Conservation (phyloP, 768 basidiomycete genomes). For the Leccinum rimulosum region DNA sequence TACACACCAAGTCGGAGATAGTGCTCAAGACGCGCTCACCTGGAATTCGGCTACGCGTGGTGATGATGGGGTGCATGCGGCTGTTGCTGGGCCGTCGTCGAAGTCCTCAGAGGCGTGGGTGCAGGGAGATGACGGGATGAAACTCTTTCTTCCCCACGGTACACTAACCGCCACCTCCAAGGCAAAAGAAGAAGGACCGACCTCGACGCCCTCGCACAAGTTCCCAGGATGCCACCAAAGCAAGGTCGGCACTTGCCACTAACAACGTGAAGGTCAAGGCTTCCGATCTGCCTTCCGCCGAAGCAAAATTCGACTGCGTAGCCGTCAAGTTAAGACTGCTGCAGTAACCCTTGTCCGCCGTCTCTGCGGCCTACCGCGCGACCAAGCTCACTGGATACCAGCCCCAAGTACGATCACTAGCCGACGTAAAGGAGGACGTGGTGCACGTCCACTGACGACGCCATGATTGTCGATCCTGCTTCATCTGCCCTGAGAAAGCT, state of each 20-base stretch:
- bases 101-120: no score
- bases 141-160: no score
- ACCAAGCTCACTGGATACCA: constrained; percentile 27
- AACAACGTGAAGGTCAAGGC: constrained; percentile 54
- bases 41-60: no score
- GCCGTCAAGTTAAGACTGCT: constrained; percentile 50
- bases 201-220: constrained; percentile 74
- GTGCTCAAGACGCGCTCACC: no score
- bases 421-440: constrained; percentile 29
- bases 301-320: constrained; percentile 61
- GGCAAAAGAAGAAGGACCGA: constrained; percentile 44
- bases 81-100: no score
- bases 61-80: no score
- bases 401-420: constrained; percentile 23
- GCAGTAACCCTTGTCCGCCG: constrained; percentile 51
- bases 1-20: no score
- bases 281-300: constrained; percentile 37
- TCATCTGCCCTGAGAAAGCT: no score
- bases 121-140: no score
- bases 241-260: constrained; percentile 36
- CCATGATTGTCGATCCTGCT: no score
- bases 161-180: constrained; percentile 34
- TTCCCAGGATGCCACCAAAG: constrained; percentile 47
- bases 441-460: constrained; percentile 42
- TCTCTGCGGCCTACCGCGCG: constrained; percentile 42